Evolutionary conservation across 1,139 yeast species (phyloP).

Genomic region (Protomyces pachydermus): DNA sequence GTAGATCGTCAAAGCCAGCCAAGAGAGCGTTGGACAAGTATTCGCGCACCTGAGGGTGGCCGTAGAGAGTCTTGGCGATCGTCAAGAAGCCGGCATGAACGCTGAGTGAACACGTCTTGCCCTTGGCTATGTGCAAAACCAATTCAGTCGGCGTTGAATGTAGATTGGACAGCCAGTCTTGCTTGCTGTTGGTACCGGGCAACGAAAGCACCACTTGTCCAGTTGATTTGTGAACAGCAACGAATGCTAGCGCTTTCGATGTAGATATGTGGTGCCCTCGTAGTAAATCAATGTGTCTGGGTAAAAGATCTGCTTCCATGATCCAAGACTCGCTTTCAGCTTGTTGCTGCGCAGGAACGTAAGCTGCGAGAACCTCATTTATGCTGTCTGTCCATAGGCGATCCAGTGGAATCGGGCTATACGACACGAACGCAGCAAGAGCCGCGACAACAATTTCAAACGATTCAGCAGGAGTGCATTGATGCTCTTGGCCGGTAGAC

Average conservation of each 20-base stretch:
- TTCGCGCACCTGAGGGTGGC: neutral
- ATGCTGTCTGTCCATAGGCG: neutral
- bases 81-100: constrained; percentile 17
- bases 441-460: constrained; percentile 3
- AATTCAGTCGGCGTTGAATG: constrained; percentile 15
- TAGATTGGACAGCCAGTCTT: constrained; percentile 20
- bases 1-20: constrained; percentile 1
- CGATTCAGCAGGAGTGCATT: neutral
- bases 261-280: constrained; percentile 21
- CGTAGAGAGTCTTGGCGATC: constrained; percentile 9
- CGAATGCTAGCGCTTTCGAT: constrained; percentile 10
- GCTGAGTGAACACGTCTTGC: neutral
- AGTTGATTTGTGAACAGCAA: constrained; percentile 1
- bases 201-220: constrained; percentile 8
- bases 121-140: neutral
- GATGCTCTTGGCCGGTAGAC: neutral
- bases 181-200: constrained; percentile 18
- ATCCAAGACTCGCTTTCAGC: neutral
- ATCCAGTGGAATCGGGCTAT: neutral
- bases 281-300: neutral
- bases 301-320: neutral
- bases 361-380: neutral
- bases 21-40: constrained; percentile 1
- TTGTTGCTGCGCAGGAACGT: neutral
- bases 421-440: constrained; percentile 11